Percentiles rank a stretch among this genome's conserved stretches.
These are phyloP conservation scores for Fonsecaea pedrosoi DNA, from an alignment of 2,329 filamentous ascomycete genomes.

Conservation along the genomic window DNA sequence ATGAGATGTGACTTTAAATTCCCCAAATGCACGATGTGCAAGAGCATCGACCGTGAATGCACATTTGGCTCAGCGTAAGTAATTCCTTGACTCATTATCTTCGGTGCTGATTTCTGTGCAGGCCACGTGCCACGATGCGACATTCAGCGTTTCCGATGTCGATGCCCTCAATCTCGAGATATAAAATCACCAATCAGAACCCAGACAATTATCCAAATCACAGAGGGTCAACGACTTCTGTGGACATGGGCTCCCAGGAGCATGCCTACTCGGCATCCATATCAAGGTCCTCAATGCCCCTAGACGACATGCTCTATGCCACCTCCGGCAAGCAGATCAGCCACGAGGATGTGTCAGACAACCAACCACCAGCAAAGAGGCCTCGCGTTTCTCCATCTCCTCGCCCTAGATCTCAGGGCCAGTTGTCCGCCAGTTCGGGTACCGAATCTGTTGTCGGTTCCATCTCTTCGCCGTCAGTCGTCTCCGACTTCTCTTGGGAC, in stretches of 20 bases:
- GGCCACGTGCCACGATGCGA: slow-evolving; percentile 18
- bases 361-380: slow-evolving; percentile 40
- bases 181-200: slow-evolving; percentile 29
- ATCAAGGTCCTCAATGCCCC: slow-evolving; percentile 24
- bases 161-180: slow-evolving; percentile 19
- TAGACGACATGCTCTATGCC: slow-evolving; percentile 33
- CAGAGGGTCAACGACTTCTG: slow-evolving; percentile 29
- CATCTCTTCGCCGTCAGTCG: slow-evolving; percentile 14
- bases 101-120: slow-evolving; percentile 13
- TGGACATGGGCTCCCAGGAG: slow-evolving; percentile 44
- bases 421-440: slow-evolving; percentile 8
- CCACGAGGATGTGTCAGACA: slow-evolving; percentile 42
- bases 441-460: slow-evolving; percentile 16
- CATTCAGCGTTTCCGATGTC: slow-evolving; percentile 20
- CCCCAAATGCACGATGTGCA: slow-evolving; percentile 86
- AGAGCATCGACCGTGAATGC: slow-evolving; percentile 86
- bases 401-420: slow-evolving; percentile 20
- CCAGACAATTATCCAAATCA: slow-evolving; percentile 11
- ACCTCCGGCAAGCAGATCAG: slow-evolving; percentile 41
- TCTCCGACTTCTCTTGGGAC: slow-evolving; percentile 49
- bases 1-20: slow-evolving; percentile 93
- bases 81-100: not conserved
- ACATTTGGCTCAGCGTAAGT: slow-evolving; percentile 79
- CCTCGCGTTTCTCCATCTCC: slow-evolving; percentile 37
- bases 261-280: slow-evolving; percentile 41